Base-by-base conservation (phyloP, 2,329 filamentous ascomycete species). In the Leptographium radiaticola region DNA sequence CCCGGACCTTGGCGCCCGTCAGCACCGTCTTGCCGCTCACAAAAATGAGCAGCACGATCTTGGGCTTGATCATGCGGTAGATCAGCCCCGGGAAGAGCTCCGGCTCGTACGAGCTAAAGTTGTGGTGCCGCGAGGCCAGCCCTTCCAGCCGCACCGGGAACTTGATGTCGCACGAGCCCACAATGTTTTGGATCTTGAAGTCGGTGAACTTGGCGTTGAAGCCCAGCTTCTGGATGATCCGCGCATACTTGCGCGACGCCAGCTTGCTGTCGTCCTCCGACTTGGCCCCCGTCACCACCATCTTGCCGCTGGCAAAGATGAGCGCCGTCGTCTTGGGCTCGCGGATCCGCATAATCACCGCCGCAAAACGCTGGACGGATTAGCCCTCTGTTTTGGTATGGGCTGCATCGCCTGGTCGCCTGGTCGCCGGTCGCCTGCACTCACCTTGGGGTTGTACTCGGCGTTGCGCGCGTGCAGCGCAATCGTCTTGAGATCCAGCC, bases 21-120 rank as follows among this genome's bases (percentile, higher is more conserved):
- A 97, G 79, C 65, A 97, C 93, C 58, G 97, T 97, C 80, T 97
- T 97, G 66, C 91, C 93, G 65, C 86, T 93, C 65, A 97, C 91
- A 75, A 97, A 97, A 70, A 98, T 96, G 66, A 97, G 76, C 31
- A 97, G 83, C 53, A 97, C 91, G 62, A 97, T 95, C 83, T 97
- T 97, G 20, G 93, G 93, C 78, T 97, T 97, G 78, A 97, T 96
- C 93, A 98, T 98, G 69, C 93, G 89, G 74, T 98, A 98, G 73
- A 98, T 98, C 52, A 98, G 84, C 81, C 93, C 93, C 65, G 93
- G 93, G 80, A 97, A 98, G 69, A 98, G 71, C 68, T 98, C 93
- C 61, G 93, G 93, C 71, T 98, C 93, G 71, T 98, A 98, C 55
- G 90, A 96, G 72, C 88, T 94, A 82, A 97, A 98, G 75, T 95